Evolutionary conservation across 108 stramenopile species (phyloP).

Genomic region (Cyclotella distinguenda): DNA sequence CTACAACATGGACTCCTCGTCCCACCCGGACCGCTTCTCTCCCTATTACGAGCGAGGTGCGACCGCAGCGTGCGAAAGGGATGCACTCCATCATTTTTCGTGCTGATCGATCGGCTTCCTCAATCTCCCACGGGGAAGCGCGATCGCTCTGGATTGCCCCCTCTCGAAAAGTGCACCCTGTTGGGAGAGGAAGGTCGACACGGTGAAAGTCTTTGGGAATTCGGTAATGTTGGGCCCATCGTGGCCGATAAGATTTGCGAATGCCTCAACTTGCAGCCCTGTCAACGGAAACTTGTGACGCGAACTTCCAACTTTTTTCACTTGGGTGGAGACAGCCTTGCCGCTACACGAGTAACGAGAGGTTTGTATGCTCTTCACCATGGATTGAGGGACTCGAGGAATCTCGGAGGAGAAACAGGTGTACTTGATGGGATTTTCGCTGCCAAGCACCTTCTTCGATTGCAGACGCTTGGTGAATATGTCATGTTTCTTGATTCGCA

Average conservation of each 20-base stretch:
- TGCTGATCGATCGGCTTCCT: slow-evolving; percentile 64
- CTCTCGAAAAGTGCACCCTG: slow-evolving; percentile 33
- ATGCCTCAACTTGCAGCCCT: slow-evolving; percentile 69
- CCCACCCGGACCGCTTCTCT: slow-evolving; percentile 54
- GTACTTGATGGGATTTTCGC: slow-evolving; percentile 61
- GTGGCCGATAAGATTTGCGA: slow-evolving; percentile 60
- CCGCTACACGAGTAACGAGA: slow-evolving; percentile 71
- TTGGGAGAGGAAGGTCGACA: slow-evolving; percentile 14
- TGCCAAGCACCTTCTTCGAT: slow-evolving; percentile 54
- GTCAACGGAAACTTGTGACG: slow-evolving; percentile 62
- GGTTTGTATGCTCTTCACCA: slow-evolving; percentile 76
- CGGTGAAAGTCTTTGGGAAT: slow-evolving; percentile 35
- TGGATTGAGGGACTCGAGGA: slow-evolving; percentile 58
- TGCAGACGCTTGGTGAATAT: slow-evolving; percentile 64
- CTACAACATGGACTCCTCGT: slow-evolving; percentile 49
- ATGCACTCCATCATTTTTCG: slow-evolving; percentile 64
- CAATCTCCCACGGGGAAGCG: slow-evolving; percentile 83
- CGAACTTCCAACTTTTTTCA: slow-evolving; percentile 63
- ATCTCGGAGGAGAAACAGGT: slow-evolving; percentile 72
- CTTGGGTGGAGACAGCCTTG: slow-evolving; percentile 83
- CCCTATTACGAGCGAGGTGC: slow-evolving; percentile 54
- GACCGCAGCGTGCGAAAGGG: slow-evolving; percentile 50
- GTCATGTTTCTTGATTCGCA: slow-evolving; percentile 65
- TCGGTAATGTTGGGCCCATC: slow-evolving; percentile 52
- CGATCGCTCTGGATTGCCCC: slow-evolving; percentile 48